Evolutionary conservation across 106 monocot genomes (phyloP), one percentile per base, ranked within the genome.

Genomic region (Acanthochlamys bracteata): DNA sequence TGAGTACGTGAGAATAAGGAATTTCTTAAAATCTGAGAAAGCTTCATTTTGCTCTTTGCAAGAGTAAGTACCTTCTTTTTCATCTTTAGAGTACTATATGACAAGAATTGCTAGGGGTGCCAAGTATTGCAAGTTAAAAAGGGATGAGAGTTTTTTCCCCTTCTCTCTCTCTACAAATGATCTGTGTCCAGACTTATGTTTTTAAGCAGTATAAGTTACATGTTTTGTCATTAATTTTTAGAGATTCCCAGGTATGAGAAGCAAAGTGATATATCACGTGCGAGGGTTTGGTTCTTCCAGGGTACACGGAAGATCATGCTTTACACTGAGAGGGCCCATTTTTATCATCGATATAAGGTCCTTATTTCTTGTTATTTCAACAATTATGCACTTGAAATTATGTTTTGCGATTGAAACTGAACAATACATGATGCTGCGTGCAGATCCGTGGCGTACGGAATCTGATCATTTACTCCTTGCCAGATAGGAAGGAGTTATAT

Each of bases 301-400:
- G 98, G 92, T 26, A 67, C 81, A 55, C 60, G 85, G 64, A 98
- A 98, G 68, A 98, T 98, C 52, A 85, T 98, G 83, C 79, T 92
- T 42, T 98, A 98, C 66, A 98, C 92, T 39, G 98, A 98, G 68
- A 88, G 98, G 59, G 80, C 92, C 71, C 92, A 98, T 82, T 98
- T 98, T 68, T 98, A 98, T 64, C 85, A 83, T 43, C 80, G 98
- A 92, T 98, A 98, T 53, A 91, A 91, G 95, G 95, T 96, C 55
- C 20, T 55, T 51, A 3, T 2, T 51, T 51, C n/a, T 51, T 51
- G 51, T 33, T 33, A 33, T 33, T 33, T 33, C 33, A 33, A 33
- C 33, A 33, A 33, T 33, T 33, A 60, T 60, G 26, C 56, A 20
- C 24, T 60, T n/a, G 22, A 14, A 21, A 57, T 59, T 69, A 68